These are phyloP conservation scores for Oleoguttula mirabilis DNA, from an alignment of 495 filamentous ascomycete species.

Conservation along the genomic window DNA sequence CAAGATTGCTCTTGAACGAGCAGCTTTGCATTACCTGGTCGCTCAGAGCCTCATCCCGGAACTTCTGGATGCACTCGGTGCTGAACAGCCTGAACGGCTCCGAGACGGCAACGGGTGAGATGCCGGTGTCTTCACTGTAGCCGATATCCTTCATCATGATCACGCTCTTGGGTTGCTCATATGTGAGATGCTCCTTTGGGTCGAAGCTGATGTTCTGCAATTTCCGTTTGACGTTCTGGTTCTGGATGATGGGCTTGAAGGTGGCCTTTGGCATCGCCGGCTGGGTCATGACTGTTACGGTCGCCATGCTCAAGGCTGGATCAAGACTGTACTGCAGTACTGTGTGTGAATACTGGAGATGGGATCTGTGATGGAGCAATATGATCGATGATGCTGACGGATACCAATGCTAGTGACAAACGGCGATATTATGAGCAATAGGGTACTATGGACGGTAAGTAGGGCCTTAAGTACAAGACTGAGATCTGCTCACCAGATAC, in stretches of 20 bases:
- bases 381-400: too few species aligned
- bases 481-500: neutral
- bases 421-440: too few species aligned
- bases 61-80: slow-evolving; percentile 49
- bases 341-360: too few species aligned
- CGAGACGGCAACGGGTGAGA: slow-evolving; percentile 56
- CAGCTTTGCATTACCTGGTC: slow-evolving; percentile 53
- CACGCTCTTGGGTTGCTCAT: slow-evolving; percentile 38
- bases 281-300: too few species aligned
- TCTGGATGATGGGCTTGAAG: slow-evolving; percentile 25
- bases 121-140: slow-evolving; percentile 41
- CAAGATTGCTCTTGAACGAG: slow-evolving; percentile 50
- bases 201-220: slow-evolving; percentile 28
- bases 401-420: too few species aligned
- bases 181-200: slow-evolving; percentile 44
- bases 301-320: too few species aligned
- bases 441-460: too few species aligned
- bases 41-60: slow-evolving; percentile 54
- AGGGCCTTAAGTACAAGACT: neutral
- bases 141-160: slow-evolving; percentile 51
- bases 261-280: too few species aligned
- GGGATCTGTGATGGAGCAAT: too few species aligned
- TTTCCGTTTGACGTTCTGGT: slow-evolving; percentile 11
- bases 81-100: slow-evolving; percentile 66
- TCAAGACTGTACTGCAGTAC: too few species aligned